These are phyloP conservation scores for Saururus chinensis DNA, from an alignment of 164 flowering plant species.

Conservation along the genomic window DNA sequence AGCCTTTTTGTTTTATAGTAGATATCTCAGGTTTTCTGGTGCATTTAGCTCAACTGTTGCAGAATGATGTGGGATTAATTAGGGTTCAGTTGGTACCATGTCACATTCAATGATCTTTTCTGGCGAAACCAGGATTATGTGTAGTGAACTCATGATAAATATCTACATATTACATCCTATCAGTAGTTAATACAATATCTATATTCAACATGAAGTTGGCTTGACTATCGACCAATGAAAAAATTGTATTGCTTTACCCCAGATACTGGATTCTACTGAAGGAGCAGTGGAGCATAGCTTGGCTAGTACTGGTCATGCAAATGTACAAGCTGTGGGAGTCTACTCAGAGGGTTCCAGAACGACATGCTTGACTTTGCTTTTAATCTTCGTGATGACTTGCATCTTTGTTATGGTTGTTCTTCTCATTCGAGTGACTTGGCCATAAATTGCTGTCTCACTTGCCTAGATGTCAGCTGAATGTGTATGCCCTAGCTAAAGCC, in stretches of 20 bases:
- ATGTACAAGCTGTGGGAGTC: conserved; percentile 45
- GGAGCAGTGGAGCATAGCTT: conserved; percentile 90
- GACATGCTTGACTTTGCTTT: conserved; percentile 77
- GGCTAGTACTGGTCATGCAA: conserved; percentile 77
- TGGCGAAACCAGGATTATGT: background rate
- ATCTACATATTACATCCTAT: background rate
- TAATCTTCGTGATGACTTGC: conserved; percentile 59
- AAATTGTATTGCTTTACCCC: background rate
- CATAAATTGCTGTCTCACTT: background rate
- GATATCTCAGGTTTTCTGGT: too few relatives aligned
- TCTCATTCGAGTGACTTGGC: conserved; percentile 69
- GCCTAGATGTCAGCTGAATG: conserved; percentile 32
- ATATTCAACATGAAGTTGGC: too few relatives aligned
- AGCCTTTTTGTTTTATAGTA: too few relatives aligned
- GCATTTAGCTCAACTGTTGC: too few relatives aligned
- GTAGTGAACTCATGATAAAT: background rate
- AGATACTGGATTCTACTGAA: conserved; percentile 60
- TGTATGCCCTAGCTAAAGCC: too few relatives aligned
- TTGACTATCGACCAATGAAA: too few relatives aligned
- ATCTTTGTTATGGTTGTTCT: conserved; percentile 83
- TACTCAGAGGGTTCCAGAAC: conserved; percentile 65
- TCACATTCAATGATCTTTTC: too few relatives aligned
- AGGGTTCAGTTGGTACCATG: too few relatives aligned
- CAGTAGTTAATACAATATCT: too few relatives aligned
- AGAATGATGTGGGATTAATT: too few relatives aligned